Conservation (phyloP, 106 monocot genomes). For the Alisma plantagoaquatica region DNA sequence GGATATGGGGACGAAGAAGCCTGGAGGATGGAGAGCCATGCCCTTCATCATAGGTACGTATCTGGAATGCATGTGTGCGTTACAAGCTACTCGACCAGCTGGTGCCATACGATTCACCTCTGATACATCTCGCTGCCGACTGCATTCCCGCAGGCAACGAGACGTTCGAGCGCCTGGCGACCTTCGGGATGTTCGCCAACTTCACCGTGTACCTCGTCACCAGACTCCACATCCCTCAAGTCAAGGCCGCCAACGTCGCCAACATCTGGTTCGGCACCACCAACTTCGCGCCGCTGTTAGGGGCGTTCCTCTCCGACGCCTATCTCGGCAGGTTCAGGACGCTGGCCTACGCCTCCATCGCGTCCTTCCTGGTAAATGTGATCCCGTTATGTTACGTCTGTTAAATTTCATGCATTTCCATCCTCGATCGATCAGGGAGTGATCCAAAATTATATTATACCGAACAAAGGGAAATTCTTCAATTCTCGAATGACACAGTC, state of each 20-base stretch:
- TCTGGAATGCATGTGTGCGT: not conserved
- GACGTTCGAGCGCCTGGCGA: conserved; percentile 26
- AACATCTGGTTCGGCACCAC: conserved; percentile 21
- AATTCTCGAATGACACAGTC: too few relatives aligned
- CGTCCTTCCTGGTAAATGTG: not conserved
- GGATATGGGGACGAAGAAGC: conserved; percentile 20
- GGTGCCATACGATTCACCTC: not conserved
- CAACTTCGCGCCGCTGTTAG: conserved; percentile 2
- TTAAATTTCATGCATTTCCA: not conserved
- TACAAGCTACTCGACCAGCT: not conserved
- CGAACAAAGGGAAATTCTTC: too few relatives aligned
- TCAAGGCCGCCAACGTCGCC: conserved; percentile 13
- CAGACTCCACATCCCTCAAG: conserved; percentile 17
- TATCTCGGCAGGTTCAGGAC: not conserved
- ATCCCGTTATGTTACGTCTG: not conserved
- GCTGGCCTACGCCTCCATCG: not conserved
- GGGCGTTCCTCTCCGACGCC: not conserved
- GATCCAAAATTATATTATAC: too few relatives aligned
- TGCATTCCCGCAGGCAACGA: conserved; percentile 28
- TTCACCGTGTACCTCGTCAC: conserved; percentile 30
- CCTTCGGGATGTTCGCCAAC: conserved; percentile 22
- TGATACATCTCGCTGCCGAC: not conserved
- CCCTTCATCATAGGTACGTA: conserved; percentile 35
- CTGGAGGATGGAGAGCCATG: conserved; percentile 43
- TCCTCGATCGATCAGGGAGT: too few relatives aligned